Conservation (phyloP, 2,329 filamentous ascomycete genomes). For the Colletotrichum limetticola region DNA sequence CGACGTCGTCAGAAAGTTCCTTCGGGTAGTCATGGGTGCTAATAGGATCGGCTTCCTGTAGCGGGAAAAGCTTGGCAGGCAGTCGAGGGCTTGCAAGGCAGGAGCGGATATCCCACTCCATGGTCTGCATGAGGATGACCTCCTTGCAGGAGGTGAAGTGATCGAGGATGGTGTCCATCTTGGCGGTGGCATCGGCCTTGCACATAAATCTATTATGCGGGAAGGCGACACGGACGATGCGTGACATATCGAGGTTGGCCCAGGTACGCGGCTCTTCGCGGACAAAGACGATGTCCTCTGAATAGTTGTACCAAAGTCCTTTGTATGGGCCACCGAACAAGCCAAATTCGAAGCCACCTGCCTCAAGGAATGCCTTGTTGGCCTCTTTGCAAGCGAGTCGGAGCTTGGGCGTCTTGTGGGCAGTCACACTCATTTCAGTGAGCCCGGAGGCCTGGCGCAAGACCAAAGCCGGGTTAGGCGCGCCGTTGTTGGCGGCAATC, state of each 20-base stretch:
- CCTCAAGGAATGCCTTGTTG: conserved; percentile 21
- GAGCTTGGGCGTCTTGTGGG: conserved; percentile 32
- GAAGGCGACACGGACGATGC: conserved; percentile 28
- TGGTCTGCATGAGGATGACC: conserved; percentile 28
- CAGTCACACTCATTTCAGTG: conserved; percentile 20
- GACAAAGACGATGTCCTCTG: conserved; percentile 30
- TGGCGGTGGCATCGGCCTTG: conserved; percentile 2
- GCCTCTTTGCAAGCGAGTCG: conserved; percentile 32
- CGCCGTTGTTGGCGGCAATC: neutral
- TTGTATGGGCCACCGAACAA: conserved; percentile 29
- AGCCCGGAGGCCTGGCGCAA: conserved; percentile 20
- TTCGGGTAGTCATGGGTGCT: conserved; percentile 26
- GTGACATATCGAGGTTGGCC: conserved; percentile 29
- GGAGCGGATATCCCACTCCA: conserved; percentile 24
- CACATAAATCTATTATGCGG: conserved; percentile 26
- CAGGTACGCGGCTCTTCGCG: conserved; percentile 12
- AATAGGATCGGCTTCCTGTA: conserved; percentile 23
- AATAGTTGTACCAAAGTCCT: conserved; percentile 35
- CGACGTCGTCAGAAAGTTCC: conserved; percentile 14
- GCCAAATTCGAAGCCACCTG: conserved; percentile 34
- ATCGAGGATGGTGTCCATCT: conserved; percentile 22
- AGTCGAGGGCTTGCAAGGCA: conserved; percentile 11
- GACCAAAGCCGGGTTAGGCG: conserved; percentile 5
- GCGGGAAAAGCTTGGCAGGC: conserved; percentile 11
- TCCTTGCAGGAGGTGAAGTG: conserved; percentile 28